Conservation (phyloP, 2,329 filamentous ascomycete genomes). For the Rachicladosporium sp. region DNA sequence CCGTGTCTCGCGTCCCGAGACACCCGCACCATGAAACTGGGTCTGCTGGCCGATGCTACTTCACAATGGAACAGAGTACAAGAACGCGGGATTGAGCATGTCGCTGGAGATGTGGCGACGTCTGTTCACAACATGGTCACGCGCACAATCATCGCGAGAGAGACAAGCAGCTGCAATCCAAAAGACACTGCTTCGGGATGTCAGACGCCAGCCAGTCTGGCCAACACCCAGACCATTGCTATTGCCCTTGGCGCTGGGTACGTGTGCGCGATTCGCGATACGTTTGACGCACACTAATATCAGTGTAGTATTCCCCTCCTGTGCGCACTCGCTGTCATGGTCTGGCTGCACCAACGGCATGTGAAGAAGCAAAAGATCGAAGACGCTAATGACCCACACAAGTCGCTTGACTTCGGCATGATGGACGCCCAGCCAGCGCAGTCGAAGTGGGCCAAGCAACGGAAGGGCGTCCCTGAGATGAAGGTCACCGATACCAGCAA, state of each 20-base stretch:
- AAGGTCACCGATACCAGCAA: conserved; percentile 38
- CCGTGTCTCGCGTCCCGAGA: conserved; percentile 2
- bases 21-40: conserved; percentile 9
- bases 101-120: conserved; percentile 11
- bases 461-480: conserved; percentile 37
- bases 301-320: conserved; percentile 59
- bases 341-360: conserved; percentile 70
- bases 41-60: conserved; percentile 3
- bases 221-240: conserved; percentile 18
- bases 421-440: conserved; percentile 10
- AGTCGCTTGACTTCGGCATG: conserved; percentile 84
- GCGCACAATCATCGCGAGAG: conserved; percentile 12
- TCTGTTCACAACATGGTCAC: conserved; percentile 12
- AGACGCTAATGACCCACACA: conserved; percentile 76
- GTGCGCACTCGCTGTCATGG: conserved; percentile 51
- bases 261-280: conserved; percentile 8
- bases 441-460: conserved; percentile 32
- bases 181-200: conserved; percentile 15
- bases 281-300: conserved; percentile 13
- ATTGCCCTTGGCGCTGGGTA: conserved; percentile 25
- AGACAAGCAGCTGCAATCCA: conserved; percentile 13
- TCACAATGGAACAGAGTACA: conserved; percentile 6
- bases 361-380: conserved; percentile 59
- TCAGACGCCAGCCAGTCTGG: conserved; percentile 16
- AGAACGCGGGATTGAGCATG: conserved; percentile 9